These are phyloP conservation scores for bread wheat (Triticum aestivum) DNA, from an alignment of 176 grass and related monocot species.

Conservation along the genomic window DNA sequence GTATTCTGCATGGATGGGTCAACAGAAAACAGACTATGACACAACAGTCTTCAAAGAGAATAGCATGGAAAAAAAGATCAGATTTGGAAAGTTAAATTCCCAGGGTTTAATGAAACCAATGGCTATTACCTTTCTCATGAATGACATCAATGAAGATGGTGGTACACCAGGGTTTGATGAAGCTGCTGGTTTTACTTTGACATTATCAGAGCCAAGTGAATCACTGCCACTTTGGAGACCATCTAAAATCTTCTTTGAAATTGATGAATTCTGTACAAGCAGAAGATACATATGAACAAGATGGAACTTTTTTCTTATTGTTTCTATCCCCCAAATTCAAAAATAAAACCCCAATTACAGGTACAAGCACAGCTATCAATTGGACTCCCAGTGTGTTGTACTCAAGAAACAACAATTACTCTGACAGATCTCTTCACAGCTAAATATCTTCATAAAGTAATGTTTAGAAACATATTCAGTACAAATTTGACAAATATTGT, in stretches of 20 bases:
- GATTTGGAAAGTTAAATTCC: background rate
- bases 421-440: background rate
- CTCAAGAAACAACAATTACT: conserved; percentile 19
- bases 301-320: background rate
- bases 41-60: conserved; percentile 8
- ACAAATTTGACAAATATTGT: background rate
- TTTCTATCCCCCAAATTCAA: background rate
- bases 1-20: conserved; percentile 55
- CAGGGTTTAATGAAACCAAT: conserved; percentile 5
- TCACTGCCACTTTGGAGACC: conserved; percentile 71
- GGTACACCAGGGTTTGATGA: conserved; percentile 88
- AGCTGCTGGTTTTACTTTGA: conserved; percentile 72
- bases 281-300: conserved; percentile 27
- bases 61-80: background rate
- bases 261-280: conserved; percentile 56
- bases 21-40: conserved; percentile 30
- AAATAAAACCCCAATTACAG: background rate
- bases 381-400: background rate
- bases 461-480: conserved; percentile 7
- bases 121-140: conserved; percentile 74
- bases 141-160: conserved; percentile 88
- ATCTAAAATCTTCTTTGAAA: conserved; percentile 71
- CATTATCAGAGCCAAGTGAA: conserved; percentile 87
- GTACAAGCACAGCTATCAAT: background rate
- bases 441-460: conserved; percentile 6